Evolutionary conservation across 164 flowering plant species (phyloP).

Genomic region (Piper longum): DNA sequence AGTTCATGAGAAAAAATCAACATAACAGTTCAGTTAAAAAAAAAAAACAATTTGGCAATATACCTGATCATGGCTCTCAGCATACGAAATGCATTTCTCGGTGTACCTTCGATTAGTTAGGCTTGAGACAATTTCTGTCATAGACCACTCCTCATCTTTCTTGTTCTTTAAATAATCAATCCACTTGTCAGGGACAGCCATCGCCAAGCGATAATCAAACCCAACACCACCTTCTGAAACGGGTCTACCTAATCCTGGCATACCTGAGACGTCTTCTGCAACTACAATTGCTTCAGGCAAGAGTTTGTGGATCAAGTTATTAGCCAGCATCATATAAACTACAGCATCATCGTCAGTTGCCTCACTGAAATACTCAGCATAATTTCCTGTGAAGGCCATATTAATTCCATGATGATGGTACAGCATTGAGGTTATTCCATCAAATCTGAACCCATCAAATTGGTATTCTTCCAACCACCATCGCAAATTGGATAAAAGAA

Average conservation of each 20-base stretch:
- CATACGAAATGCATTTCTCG: slow-evolving; percentile 90
- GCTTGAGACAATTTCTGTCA: slow-evolving; percentile 56
- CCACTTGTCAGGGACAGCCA: slow-evolving; percentile 97
- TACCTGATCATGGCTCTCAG: slow-evolving; percentile 99
- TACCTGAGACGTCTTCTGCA: slow-evolving; percentile 97
- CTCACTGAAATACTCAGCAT: slow-evolving; percentile 79
- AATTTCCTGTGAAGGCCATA: slow-evolving; percentile 68
- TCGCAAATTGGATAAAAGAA: slow-evolving; percentile 82
- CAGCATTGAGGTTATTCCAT: slow-evolving; percentile 96
- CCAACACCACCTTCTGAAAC: slow-evolving; percentile 82
- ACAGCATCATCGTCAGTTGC: slow-evolving; percentile 92
- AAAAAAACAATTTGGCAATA: background rate
- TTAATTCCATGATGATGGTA: slow-evolving; percentile 92
- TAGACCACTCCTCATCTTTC: slow-evolving; percentile 77
- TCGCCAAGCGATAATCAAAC: slow-evolving; percentile 88
- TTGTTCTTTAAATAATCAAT: slow-evolving; percentile 88
- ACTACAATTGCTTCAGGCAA: slow-evolving; percentile 78
- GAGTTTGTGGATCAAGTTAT: slow-evolving; percentile 43
- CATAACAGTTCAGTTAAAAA: background rate
- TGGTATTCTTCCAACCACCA: slow-evolving; percentile 94
- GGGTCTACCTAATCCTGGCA: slow-evolving; percentile 80
- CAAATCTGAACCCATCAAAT: slow-evolving; percentile 96
- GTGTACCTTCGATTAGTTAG: slow-evolving; percentile 89
- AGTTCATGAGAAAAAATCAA: too few species aligned
- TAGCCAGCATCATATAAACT: slow-evolving; percentile 87